Conservation (phyloP, 2,329 filamentous ascomycete genomes). For the Aspergillus fischeri region DNA sequence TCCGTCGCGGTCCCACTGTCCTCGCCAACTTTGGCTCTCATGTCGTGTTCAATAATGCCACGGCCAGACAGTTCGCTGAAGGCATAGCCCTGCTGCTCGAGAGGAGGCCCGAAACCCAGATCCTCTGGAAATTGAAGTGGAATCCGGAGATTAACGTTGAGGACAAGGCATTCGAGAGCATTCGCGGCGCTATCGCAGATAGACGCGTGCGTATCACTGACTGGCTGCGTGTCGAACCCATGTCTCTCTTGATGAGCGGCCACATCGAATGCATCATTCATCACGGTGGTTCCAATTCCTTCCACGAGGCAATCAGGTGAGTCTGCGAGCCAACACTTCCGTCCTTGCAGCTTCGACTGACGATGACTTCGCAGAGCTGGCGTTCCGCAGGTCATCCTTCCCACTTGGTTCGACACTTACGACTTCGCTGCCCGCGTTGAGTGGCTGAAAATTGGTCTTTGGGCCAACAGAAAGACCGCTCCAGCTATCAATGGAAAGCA, state of each 20-base stretch:
- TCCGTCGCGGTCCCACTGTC: slow-evolving; percentile 38
- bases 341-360: slow-evolving; percentile 1
- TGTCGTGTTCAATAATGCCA: slow-evolving; percentile 17
- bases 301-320: slow-evolving; percentile 44
- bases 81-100: slow-evolving; percentile 35
- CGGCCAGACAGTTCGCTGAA: slow-evolving; percentile 35
- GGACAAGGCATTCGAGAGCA: slow-evolving; percentile 11
- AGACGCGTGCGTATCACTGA: slow-evolving; percentile 36
- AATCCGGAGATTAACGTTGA: neutral
- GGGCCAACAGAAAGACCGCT: slow-evolving; percentile 33
- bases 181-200: slow-evolving; percentile 21
- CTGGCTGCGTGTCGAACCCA: slow-evolving; percentile 42
- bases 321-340: slow-evolving; percentile 6
- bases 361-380: slow-evolving; percentile 32
- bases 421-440: slow-evolving; percentile 44
- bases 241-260: slow-evolving; percentile 30
- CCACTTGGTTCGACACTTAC: slow-evolving; percentile 46
- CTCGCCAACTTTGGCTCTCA: slow-evolving; percentile 45
- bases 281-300: slow-evolving; percentile 49
- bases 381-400: slow-evolving; percentile 45
- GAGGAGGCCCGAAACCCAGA: slow-evolving; percentile 21
- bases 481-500: slow-evolving; percentile 27
- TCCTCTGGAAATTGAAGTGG: slow-evolving; percentile 32
- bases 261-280: slow-evolving; percentile 41
- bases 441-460: slow-evolving; percentile 41